A percentile compares a stretch with the other conserved stretches of the same genome.
Evolutionary conservation across 495 filamentous ascomycete genomes (phyloP).

Genomic region (Penicillium turbatum): DNA sequence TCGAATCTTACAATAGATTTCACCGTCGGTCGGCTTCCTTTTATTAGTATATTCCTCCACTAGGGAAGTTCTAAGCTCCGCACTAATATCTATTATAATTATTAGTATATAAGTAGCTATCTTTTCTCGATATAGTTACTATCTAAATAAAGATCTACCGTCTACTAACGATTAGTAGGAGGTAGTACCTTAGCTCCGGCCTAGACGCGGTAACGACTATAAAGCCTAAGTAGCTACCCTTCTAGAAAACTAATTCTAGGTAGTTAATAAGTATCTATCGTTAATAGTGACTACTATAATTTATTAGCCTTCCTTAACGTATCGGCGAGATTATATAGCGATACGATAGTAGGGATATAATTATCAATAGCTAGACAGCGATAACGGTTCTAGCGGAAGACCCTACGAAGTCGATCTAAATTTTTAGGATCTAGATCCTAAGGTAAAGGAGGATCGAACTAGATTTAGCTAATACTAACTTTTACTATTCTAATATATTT

Average conservation of each 20-base stretch:
- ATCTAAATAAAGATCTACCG: conserved; percentile 28
- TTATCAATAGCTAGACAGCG: conserved; percentile 18
- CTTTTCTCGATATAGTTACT: background rate
- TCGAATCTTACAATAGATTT: conserved; percentile 5
- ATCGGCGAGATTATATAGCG: conserved; percentile 7
- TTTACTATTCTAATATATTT: conserved; percentile 4
- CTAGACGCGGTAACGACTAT: conserved; percentile 28
- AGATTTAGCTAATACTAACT: conserved; percentile 16
- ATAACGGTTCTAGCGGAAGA: conserved; percentile 20
- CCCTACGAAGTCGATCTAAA: conserved; percentile 14
- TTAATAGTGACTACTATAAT: conserved; percentile 1
- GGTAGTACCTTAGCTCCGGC: conserved; percentile 21
- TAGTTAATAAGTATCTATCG: background rate
- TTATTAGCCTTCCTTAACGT: conserved; percentile 6
- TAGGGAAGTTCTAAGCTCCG: background rate
- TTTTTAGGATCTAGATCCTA: conserved; percentile 15
- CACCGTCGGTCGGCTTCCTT: background rate
- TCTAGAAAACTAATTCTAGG: conserved; percentile 11
- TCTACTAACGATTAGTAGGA: conserved; percentile 30
- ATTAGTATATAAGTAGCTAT: background rate
- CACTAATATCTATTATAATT: background rate
- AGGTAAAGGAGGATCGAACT: conserved; percentile 11
- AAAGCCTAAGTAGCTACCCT: conserved; percentile 22
- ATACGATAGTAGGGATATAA: conserved; percentile 21
- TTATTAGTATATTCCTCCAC: conserved; percentile 4